phyloP scores from a whole-genome alignment of 352 stramenopile species.

The Phytophthora syringae region DNA sequence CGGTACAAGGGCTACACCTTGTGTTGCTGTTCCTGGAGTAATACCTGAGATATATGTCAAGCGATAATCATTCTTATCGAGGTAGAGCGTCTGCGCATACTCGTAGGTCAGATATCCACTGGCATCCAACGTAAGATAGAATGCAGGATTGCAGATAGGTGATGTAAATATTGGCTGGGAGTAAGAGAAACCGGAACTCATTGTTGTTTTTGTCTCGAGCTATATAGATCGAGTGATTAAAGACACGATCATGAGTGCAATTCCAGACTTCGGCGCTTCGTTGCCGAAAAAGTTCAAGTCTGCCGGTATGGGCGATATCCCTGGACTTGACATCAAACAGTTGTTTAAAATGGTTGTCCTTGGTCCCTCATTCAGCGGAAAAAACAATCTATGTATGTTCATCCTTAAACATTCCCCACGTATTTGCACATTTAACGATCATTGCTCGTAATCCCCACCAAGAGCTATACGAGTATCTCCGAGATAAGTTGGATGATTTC shows the following conservation, averaged over 20 bases:
- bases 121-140: constrained; percentile 16
- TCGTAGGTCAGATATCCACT: constrained; percentile 18
- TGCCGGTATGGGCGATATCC: constrained; percentile 9
- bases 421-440: constrained; percentile 17
- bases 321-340: constrained; percentile 21
- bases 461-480: constrained; percentile 26
- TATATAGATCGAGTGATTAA: constrained; percentile 24
- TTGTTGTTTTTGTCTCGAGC: constrained; percentile 18
- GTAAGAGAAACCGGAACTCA: constrained; percentile 26
- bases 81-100: constrained; percentile 23
- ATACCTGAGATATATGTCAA: constrained; percentile 12
- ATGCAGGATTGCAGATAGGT: constrained; percentile 27
- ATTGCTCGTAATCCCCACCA: constrained; percentile 31
- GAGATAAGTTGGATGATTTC: constrained; percentile 28
- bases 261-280: constrained; percentile 15
- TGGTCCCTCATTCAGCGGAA: constrained; percentile 17
- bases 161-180: constrained; percentile 13
- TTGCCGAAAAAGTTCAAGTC: constrained; percentile 24
- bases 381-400: constrained; percentile 1
- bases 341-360: constrained; percentile 27
- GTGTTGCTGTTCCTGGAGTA: constrained; percentile 1
- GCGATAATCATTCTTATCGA: constrained; percentile 19
- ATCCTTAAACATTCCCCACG: constrained; percentile 1
- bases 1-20: constrained; percentile 6
- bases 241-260: constrained; percentile 15